Base-by-base conservation (phyloP, 116 monocot species). In the Trichopus zeylanicus region DNA sequence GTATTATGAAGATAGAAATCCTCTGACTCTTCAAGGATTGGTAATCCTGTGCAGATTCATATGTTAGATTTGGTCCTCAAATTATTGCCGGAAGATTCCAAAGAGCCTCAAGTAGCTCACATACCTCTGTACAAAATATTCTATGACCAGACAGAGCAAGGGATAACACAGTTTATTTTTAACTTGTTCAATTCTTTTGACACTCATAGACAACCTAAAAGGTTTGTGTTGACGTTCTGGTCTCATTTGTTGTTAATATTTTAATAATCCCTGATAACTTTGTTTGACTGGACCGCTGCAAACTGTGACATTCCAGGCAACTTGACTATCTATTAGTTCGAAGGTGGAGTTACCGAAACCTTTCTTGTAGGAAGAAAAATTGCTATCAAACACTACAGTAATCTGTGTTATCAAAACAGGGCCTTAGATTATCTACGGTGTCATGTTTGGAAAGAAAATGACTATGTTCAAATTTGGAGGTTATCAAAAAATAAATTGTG, bases 81-180 rank as follows among this genome's bases (percentile, higher is more conserved):
- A 59, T 52, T 80, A 51, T 74, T 73, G 56, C 87, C 87, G 42
- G 91, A 87, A 62, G 79, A 80, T 73, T 87, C 88, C 24, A 84
- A 70, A 38, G 97, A 88, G 70, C 34, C 75, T 70, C 81, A 83
- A 62, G 85, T 82, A 53, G 87, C 87, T 64, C 85, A 87, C 35
- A 67, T 97, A 32, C 70, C 91, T 56, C 75, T 97, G 21, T 97
- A 97, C 57, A 97, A 97, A 67, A 53, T 97, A 29, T 80, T 91
- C 57, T 97, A 97, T 74, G 97, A 97, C 69, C 91, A 97, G 68
- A 97, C 97, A 34, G 91, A 91, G 37, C 70, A 97, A 59, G 97
- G 97, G 31, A 56, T 90, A 53, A 91, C 91, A 32, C 76, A 81
- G 26, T 91, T 91, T 42, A 76, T 97, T 24, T 57, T 88, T 56